Percentiles rank a stretch among this genome's conserved stretches.
These are phyloP conservation scores for Thalassiosira ordinaria DNA, from an alignment of 352 stramenopile genomes.

Conservation along the genomic window DNA sequence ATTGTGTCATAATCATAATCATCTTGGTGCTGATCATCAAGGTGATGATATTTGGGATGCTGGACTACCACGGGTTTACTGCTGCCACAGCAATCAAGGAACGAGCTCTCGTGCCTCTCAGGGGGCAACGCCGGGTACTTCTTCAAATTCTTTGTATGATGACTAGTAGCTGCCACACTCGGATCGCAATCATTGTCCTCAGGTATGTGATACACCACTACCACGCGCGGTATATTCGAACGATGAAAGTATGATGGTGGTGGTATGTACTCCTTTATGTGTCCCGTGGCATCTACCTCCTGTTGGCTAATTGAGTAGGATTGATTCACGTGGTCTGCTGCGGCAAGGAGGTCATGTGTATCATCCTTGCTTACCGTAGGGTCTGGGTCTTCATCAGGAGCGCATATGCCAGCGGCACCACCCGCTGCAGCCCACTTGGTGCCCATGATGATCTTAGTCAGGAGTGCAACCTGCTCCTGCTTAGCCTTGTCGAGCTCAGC, in stretches of 20 bases:
- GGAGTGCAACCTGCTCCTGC: slow-evolving; percentile 13
- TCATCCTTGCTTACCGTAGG: too few relatives aligned
- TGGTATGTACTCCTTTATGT: slow-evolving; percentile 41
- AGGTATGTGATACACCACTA: slow-evolving; percentile 31
- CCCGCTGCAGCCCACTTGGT: slow-evolving; percentile 13
- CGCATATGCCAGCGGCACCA: too few relatives aligned
- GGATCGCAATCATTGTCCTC: slow-evolving; percentile 26
- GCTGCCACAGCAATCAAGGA: slow-evolving; percentile 11
- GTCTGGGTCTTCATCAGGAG: too few relatives aligned
- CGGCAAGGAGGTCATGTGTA: slow-evolving; percentile 12
- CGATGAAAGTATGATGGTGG: slow-evolving; percentile 24
- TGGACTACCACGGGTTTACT: not conserved
- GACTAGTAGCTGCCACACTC: slow-evolving; percentile 30
- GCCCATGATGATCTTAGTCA: slow-evolving; percentile 19
- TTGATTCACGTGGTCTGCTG: slow-evolving; percentile 3
- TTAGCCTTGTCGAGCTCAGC: slow-evolving; percentile 25
- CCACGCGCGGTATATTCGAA: slow-evolving; percentile 15
- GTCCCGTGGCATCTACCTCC: slow-evolving; percentile 27
- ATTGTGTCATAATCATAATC: slow-evolving; percentile 42
- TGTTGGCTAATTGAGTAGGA: slow-evolving; percentile 41
- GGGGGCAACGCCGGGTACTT: slow-evolving; percentile 7
- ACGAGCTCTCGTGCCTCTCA: not conserved
- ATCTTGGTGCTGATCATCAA: slow-evolving; percentile 5
- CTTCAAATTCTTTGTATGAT: slow-evolving; percentile 40
- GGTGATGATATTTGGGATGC: too few relatives aligned